These are phyloP conservation scores for Chlamydomonas asymmetrica DNA, from an alignment of 139 green algal genomes.

Conservation along the genomic window DNA sequence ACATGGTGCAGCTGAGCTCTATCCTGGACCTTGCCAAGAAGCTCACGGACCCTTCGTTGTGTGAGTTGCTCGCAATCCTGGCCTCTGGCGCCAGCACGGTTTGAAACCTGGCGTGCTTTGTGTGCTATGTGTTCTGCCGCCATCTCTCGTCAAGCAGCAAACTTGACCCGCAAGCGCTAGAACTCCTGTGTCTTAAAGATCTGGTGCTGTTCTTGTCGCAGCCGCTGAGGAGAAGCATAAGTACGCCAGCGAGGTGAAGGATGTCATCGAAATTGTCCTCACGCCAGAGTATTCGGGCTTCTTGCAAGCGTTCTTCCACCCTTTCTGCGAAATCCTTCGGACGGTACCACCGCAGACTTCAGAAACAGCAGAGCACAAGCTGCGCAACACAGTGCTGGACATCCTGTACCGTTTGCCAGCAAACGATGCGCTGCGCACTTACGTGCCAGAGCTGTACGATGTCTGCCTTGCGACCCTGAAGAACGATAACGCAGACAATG, in stretches of 20 bases:
- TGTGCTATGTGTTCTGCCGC: too few relatives aligned
- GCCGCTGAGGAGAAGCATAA: slow-evolving; percentile 51
- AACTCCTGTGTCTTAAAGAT: too few relatives aligned
- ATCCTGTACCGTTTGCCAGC: slow-evolving; percentile 75
- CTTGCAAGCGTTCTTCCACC: slow-evolving; percentile 59
- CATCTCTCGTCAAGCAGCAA: too few relatives aligned
- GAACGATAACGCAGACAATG: slow-evolving; percentile 92
- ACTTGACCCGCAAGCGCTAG: too few relatives aligned
- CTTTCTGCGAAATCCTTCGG: slow-evolving; percentile 63
- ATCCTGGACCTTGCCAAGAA: too few relatives aligned
- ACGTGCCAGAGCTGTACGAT: slow-evolving; percentile 66
- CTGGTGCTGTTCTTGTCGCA: slow-evolving; percentile 27
- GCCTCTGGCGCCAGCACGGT: too few relatives aligned
- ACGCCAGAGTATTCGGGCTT: slow-evolving; percentile 63
- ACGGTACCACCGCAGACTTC: slow-evolving; percentile 39
- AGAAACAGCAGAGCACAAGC: slow-evolving; percentile 60
- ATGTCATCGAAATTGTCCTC: slow-evolving; percentile 69
- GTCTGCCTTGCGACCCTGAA: slow-evolving; percentile 66
- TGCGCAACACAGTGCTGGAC: slow-evolving; percentile 74
- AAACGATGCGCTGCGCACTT: slow-evolving; percentile 63
- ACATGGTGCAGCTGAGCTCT: too few relatives aligned
- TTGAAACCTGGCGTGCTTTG: too few relatives aligned
- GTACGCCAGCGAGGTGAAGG: slow-evolving; percentile 58
- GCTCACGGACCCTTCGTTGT: too few relatives aligned
- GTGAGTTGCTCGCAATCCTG: too few relatives aligned